Percentiles rank a stretch among this genome's conserved stretches.
Conservation (phyloP, 2,329 filamentous ascomycete species). For the Fusarium sp. region DNA sequence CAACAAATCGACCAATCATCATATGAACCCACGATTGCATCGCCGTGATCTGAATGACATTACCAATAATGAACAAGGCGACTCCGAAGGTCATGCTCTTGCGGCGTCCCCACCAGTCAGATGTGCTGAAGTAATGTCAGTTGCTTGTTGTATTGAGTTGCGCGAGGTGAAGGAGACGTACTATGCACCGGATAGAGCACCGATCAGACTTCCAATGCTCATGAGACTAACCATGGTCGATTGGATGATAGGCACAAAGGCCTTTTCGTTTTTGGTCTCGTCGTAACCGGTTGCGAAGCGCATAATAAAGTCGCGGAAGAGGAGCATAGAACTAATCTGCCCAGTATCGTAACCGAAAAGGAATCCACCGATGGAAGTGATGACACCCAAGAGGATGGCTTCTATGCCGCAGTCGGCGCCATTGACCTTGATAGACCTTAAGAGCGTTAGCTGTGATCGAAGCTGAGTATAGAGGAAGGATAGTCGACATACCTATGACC, state of each 20-base stretch:
- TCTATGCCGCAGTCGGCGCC: constrained; percentile 56
- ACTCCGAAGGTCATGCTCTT: constrained; percentile 64
- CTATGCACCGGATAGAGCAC: constrained; percentile 63
- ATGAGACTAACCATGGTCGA: constrained; percentile 66
- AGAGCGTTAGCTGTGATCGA: neutral
- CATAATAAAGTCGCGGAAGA: constrained; percentile 64
- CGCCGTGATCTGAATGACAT: constrained; percentile 73
- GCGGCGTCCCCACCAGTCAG: constrained; percentile 68
- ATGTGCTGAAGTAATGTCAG: constrained; percentile 51
- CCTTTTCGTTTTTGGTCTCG: constrained; percentile 45
- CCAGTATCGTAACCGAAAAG: constrained; percentile 73
- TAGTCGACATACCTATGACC: constrained; percentile 35
- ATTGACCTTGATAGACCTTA: constrained; percentile 56
- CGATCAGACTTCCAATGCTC: constrained; percentile 65
- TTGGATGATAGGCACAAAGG: constrained; percentile 55
- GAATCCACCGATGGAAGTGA: constrained; percentile 69
- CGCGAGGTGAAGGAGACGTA: constrained; percentile 27
- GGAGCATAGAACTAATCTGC: constrained; percentile 64
- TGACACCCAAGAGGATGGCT: constrained; percentile 57
- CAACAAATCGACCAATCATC: constrained; percentile 72
- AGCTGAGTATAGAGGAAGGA: neutral
- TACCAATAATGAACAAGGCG: constrained; percentile 70
- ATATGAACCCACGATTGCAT: constrained; percentile 70
- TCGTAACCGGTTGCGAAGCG: constrained; percentile 63
- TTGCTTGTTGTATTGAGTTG: neutral